Evolutionary conservation across 441 rosid genomes (phyloP).

Genomic region (Croton laevigatus): DNA sequence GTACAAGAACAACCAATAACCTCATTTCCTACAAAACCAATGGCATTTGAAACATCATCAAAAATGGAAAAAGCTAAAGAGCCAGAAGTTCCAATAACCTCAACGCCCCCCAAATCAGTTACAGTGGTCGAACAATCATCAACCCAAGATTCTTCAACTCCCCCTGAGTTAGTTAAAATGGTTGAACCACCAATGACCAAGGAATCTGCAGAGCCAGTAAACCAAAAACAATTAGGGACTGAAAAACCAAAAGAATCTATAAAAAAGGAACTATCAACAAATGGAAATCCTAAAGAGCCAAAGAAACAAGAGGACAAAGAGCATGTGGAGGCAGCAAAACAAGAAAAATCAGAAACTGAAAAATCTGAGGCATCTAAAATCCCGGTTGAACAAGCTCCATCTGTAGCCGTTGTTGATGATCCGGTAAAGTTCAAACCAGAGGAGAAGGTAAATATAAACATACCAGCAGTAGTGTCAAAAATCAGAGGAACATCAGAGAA

Average conservation of each 20-base stretch:
- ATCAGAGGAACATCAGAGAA: too few relatives aligned
- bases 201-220: background rate
- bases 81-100: background rate
- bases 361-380: constrained; percentile 15
- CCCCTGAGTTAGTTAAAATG: too few relatives aligned
- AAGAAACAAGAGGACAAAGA: background rate
- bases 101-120: background rate
- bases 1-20: background rate
- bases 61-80: constrained; percentile 5
- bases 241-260: background rate
- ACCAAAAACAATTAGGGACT: background rate
- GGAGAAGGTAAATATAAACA: constrained; percentile 18
- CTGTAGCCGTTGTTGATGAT: constrained; percentile 14
- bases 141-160: background rate
- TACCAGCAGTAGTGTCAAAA: too few relatives aligned
- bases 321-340: background rate
- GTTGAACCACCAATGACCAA: too few relatives aligned
- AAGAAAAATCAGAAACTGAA: constrained; percentile 15
- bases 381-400: constrained; percentile 15
- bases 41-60: too few relatives aligned
- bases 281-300: background rate
- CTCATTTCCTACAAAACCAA: background rate
- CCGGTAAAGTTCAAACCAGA: constrained; percentile 13
- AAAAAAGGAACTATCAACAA: background rate
- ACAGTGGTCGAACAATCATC: background rate